Evolutionary conservation across 1,284 basidiomycete species (phyloP).

Genomic region (Microbotryomycetes sp.): DNA sequence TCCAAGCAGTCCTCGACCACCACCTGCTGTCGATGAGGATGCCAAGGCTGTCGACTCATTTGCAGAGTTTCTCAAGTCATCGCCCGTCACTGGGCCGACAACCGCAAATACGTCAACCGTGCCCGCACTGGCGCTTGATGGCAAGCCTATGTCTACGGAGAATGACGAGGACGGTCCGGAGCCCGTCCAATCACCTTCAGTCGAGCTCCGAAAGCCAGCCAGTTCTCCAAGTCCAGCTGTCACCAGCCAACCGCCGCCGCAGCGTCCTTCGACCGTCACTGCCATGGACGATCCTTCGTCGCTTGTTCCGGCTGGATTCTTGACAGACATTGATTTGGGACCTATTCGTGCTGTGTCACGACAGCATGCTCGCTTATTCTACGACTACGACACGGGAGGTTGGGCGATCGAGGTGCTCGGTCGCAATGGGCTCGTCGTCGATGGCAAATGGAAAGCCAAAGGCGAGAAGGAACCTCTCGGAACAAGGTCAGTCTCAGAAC

Average conservation of each 20-base stretch:
- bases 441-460: conserved; percentile 86
- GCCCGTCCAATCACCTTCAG: too few species aligned
- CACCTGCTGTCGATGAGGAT: conserved; percentile 1
- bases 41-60: conserved; percentile 9
- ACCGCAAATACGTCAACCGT: not conserved
- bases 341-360: conserved; percentile 94
- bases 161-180: conserved; percentile 27
- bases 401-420: conserved; percentile 89
- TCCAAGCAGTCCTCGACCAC: not conserved
- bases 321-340: conserved; percentile 83
- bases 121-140: not conserved
- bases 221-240: not conserved
- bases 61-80: conserved; percentile 13
- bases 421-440: conserved; percentile 95
- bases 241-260: not conserved
- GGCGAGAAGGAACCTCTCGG: conserved; percentile 74
- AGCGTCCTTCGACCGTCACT: not conserved
- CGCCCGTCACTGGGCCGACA: not conserved
- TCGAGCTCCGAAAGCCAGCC: not conserved
- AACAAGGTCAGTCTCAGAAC: conserved; percentile 66
- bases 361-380: conserved; percentile 87
- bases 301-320: not conserved
- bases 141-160: conserved; percentile 34
- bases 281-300: not conserved
- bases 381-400: conserved; percentile 56